Evolutionary conservation across 148 eudicot genomes (phyloP), one percentile per base, ranked within the genome.

Genomic region (Chenopodium berlandieri): DNA sequence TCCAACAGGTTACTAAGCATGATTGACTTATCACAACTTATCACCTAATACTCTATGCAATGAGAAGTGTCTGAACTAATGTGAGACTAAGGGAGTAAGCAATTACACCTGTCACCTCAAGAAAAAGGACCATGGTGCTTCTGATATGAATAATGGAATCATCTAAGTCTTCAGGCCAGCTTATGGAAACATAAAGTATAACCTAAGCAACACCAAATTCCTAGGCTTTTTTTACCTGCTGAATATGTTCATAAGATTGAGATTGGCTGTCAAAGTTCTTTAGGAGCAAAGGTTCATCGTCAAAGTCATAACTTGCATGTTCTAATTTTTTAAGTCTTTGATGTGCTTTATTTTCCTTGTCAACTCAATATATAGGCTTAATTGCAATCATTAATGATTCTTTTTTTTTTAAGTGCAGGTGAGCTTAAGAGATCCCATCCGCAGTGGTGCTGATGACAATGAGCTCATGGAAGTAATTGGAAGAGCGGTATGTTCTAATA

Each of bases 351-450:
- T 46, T 16, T 9, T 78, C 27, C 12, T 32, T 19, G 60, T 30
- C 16, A 4, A 48, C 30, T 72, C 22, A 16, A 72, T n/a, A 22
- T 79, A 71, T 60, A n/a, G 22, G 37, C 19, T 13, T 65, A 32
- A 64, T 16, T 74, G 63, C 25, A 22, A 52, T 66, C 22, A 23
- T 22, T 20, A 34, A 52, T 22, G 70, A 27, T 40, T 72, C 62
- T 22, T 74, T 58, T 72, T 63, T 22, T 74, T 58, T 34, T 68
- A 27, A 75, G 75, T 83, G 70, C 87, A 93, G 97, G 97, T 95
- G 83, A 94, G 99, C 88, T 85, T 95, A 86, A 93, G 99, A 87
- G 99, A 93, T 78, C 99, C 99, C 30, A 87, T 95, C 75, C 97
- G 99, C 72, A 37, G 76, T 75, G 97, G 97, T 84, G 97, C 83